Conservation (phyloP, 495 filamentous ascomycete genomes). For the Bacidia rubella region DNA sequence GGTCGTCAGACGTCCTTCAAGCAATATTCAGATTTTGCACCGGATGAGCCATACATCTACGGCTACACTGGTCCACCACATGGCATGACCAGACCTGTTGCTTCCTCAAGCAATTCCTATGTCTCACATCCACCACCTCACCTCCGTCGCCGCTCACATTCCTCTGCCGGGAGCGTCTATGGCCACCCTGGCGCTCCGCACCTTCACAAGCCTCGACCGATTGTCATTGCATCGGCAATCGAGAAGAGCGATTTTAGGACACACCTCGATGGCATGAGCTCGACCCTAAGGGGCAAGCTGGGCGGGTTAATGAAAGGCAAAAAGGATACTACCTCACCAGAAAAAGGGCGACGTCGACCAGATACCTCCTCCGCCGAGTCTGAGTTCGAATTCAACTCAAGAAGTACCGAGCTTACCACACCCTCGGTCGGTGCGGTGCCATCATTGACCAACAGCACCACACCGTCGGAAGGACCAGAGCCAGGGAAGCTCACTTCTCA, state of each 20-base stretch:
- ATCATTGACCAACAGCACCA: slow-evolving; percentile 17
- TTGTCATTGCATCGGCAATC: slow-evolving; percentile 20
- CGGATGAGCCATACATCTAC: slow-evolving; percentile 15
- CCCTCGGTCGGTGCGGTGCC: slow-evolving; percentile 20
- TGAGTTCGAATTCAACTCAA: slow-evolving; percentile 13
- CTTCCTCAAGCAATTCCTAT: slow-evolving; percentile 17
- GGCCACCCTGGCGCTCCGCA: slow-evolving; percentile 17
- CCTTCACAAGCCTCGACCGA: slow-evolving; percentile 20
- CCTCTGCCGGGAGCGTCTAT: slow-evolving; percentile 19
- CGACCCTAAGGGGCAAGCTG: slow-evolving; percentile 19
- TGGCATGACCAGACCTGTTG: slow-evolving; percentile 7
- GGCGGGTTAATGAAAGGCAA: slow-evolving; percentile 16
- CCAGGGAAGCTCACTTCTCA: slow-evolving; percentile 7
- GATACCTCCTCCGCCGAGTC: slow-evolving; percentile 12
- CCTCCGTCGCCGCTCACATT: slow-evolving; percentile 17
- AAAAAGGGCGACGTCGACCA: slow-evolving; percentile 8
- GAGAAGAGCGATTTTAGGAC: slow-evolving; percentile 21
- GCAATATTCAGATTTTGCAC: slow-evolving; percentile 14
- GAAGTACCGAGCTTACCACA: slow-evolving; percentile 17
- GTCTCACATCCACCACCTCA: slow-evolving; percentile 12
- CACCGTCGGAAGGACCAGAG: slow-evolving; percentile 16
- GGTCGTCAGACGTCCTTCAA: slow-evolving; percentile 11
- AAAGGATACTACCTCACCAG: slow-evolving; percentile 8
- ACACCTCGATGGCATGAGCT: slow-evolving; percentile 22
- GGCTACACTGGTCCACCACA: slow-evolving; percentile 13